phyloP scores from a whole-genome alignment of 257 asterid genomes.

The Mitragyna speciosa region DNA sequence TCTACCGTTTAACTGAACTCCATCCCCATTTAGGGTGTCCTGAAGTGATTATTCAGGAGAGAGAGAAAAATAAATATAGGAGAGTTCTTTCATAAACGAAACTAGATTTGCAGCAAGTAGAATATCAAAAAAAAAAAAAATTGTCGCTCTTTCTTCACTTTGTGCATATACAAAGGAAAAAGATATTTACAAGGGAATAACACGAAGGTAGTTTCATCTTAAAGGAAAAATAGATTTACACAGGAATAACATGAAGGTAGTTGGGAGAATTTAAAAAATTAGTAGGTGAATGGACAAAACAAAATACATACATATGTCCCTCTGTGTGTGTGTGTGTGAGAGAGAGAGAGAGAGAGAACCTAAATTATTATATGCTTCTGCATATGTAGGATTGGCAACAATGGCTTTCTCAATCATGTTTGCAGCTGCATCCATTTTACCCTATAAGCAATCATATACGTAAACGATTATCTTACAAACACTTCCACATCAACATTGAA shows the following conservation, averaged over 20 bases:
- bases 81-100: background rate
- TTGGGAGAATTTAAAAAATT: background rate
- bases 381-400: conserved; percentile 96
- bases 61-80: background rate
- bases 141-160: background rate
- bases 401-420: conserved; percentile 98
- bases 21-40: background rate
- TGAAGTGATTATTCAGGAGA: background rate
- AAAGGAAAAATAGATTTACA: background rate
- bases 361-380: conserved; percentile 98
- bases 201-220: background rate
- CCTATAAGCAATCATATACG: conserved; percentile 49
- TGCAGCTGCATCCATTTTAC: conserved; percentile 99
- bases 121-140: background rate
- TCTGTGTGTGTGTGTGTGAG: background rate
- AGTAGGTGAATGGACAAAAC: background rate
- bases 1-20: background rate
- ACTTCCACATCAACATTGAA: background rate
- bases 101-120: background rate
- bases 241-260: background rate
- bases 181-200: background rate
- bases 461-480: conserved; percentile 7
- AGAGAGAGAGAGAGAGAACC: conserved; percentile 45
- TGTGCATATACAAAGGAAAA: background rate
- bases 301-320: background rate